Evolutionary conservation across 2,329 filamentous ascomycete species (phyloP).

Genomic region (Rhexocercosporidium sp.): DNA sequence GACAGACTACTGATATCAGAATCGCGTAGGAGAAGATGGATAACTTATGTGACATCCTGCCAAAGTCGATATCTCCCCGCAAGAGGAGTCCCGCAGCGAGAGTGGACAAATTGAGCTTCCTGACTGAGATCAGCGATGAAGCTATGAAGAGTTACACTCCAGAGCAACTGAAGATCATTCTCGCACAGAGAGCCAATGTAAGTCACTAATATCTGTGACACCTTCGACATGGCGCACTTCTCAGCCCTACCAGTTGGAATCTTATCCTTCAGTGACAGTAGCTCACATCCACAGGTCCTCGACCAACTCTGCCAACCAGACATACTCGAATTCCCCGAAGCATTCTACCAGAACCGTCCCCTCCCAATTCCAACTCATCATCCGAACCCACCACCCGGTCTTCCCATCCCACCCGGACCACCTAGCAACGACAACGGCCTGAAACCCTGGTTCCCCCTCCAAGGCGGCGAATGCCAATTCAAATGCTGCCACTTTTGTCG

Average conservation of each 20-base stretch:
- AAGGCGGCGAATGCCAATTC: constrained; percentile 53
- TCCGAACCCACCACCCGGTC: constrained; percentile 12
- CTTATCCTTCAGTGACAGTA: background rate
- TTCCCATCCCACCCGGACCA: background rate
- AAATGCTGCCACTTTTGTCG: constrained; percentile 58
- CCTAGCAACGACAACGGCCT: background rate
- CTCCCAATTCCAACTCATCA: background rate
- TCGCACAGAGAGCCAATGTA: constrained; percentile 58
- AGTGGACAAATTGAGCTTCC: constrained; percentile 31
- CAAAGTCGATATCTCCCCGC: constrained; percentile 26
- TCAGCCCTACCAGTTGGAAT: no score
- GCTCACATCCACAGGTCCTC: constrained; percentile 10
- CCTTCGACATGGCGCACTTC: background rate
- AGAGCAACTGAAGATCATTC: constrained; percentile 52
- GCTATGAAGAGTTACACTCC: constrained; percentile 52
- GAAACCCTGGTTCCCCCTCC: constrained; percentile 47
- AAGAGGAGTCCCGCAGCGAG: constrained; percentile 35
- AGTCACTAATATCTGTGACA: constrained; percentile 20
- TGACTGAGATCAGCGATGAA: constrained; percentile 49
- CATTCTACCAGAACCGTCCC: background rate
- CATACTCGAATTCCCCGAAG: constrained; percentile 1
- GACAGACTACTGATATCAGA: background rate
- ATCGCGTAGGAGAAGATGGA: constrained; percentile 33
- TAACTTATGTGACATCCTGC: constrained; percentile 34
- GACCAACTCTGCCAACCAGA: background rate